A percentile compares a stretch with the other conserved stretches of the same genome.
phyloP scores from a whole-genome alignment of 306 rosid genomes.

The Prunus armeniaca region DNA sequence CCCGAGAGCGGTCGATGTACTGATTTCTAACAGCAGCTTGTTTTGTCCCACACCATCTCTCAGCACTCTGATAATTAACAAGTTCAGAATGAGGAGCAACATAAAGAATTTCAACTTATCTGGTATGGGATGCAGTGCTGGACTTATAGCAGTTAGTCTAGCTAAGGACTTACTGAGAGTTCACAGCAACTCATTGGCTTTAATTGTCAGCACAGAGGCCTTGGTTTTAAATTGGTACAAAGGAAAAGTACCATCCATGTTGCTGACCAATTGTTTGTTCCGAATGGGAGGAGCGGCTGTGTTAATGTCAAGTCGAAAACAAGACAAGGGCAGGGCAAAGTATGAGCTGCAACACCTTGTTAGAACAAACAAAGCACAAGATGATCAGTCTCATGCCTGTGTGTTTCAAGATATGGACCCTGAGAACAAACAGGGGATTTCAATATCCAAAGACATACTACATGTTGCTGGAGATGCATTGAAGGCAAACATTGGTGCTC shows the following conservation, averaged over 20 bases:
- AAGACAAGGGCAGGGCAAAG: slow-evolving; percentile 49
- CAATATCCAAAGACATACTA: slow-evolving; percentile 46
- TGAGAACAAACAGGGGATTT: slow-evolving; percentile 38
- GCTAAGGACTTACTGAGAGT: slow-evolving; percentile 61
- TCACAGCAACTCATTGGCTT: slow-evolving; percentile 50
- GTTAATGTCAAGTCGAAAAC: slow-evolving; percentile 44
- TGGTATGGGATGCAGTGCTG: slow-evolving; percentile 79
- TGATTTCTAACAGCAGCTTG: slow-evolving; percentile 42
- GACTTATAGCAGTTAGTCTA: slow-evolving; percentile 42
- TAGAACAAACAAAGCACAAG: slow-evolving; percentile 57
- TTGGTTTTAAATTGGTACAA: slow-evolving; percentile 50
- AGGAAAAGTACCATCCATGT: slow-evolving; percentile 54
- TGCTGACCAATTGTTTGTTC: slow-evolving; percentile 60
- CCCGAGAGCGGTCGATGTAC: slow-evolving; percentile 48
- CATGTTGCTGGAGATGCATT: slow-evolving; percentile 48
- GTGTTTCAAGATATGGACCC: slow-evolving; percentile 45
- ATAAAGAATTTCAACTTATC: slow-evolving; percentile 54
- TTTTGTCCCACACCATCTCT: slow-evolving; percentile 61
- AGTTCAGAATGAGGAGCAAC: slow-evolving; percentile 50
- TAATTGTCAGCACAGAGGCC: slow-evolving; percentile 54
- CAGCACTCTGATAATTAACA: slow-evolving; percentile 47
- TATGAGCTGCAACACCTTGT: slow-evolving; percentile 45
- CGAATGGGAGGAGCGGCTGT: slow-evolving; percentile 68
- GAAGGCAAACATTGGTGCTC: slow-evolving; percentile 42
- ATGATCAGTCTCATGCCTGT: slow-evolving; percentile 45